phyloP scores from a whole-genome alignment of 2,329 filamentous ascomycete species.

The Stromatinia cepivora region DNA sequence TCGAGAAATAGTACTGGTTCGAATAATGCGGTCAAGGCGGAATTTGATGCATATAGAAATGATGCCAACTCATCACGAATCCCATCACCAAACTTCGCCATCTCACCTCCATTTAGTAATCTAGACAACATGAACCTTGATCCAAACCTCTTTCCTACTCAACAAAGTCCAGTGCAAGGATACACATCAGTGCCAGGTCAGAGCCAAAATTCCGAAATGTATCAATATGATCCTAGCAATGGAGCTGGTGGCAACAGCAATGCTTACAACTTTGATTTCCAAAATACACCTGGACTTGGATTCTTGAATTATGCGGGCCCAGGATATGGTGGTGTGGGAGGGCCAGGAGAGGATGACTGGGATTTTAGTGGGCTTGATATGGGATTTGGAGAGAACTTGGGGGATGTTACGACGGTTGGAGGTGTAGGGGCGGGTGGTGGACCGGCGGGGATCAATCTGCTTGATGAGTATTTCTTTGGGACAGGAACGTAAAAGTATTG shows the following conservation, averaged over 20 bases:
- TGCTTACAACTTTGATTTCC: conserved; percentile 24
- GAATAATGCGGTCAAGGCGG: conserved; percentile 25
- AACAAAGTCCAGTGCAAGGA: conserved; percentile 1
- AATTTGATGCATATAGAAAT: conserved; percentile 24
- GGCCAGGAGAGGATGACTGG: conserved; percentile 26
- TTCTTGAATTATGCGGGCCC: conserved; percentile 31
- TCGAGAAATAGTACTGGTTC: conserved; percentile 11
- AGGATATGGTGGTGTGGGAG: conserved; percentile 27
- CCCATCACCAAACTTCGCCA: conserved; percentile 19
- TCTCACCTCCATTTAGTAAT: conserved; percentile 31
- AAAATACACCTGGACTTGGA: conserved; percentile 36
- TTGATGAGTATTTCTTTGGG: conserved; percentile 58
- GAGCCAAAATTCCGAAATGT: conserved; percentile 29
- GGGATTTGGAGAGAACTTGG: conserved; percentile 32
- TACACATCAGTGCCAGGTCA: background rate
- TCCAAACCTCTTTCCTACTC: conserved; percentile 26
- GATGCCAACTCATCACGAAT: conserved; percentile 8
- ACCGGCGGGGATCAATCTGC: conserved; percentile 44
- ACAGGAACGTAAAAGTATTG: conserved; percentile 36
- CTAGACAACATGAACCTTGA: conserved; percentile 16
- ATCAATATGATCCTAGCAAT: conserved; percentile 23
- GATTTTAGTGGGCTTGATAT: conserved; percentile 21
- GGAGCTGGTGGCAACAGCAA: background rate
- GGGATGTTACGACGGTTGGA: conserved; percentile 33
- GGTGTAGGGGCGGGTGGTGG: conserved; percentile 34